These are phyloP conservation scores for Oxyria digyna DNA, from an alignment of 148 eudicot genomes.

Conservation along the genomic window DNA sequence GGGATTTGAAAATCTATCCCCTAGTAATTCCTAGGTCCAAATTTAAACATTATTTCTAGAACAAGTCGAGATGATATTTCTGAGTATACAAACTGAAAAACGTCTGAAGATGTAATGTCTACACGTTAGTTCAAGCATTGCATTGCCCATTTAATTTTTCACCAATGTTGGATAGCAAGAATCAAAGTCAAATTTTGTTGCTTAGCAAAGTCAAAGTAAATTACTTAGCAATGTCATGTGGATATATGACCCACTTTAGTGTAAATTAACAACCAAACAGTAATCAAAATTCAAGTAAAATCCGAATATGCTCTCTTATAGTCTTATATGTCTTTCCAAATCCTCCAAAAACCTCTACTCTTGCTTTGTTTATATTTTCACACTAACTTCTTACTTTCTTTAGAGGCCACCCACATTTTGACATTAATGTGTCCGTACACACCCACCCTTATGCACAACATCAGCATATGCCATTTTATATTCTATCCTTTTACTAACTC, in stretches of 20 bases:
- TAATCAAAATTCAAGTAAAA: not conserved
- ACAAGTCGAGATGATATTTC: too few relatives aligned
- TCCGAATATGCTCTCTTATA: not conserved
- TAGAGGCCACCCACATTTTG: not conserved
- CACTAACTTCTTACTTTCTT: too few relatives aligned
- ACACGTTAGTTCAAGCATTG: too few relatives aligned
- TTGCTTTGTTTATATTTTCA: not conserved
- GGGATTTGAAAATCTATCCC: too few relatives aligned
- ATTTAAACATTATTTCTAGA: too few relatives aligned
- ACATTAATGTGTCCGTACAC: not conserved
- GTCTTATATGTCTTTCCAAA: not conserved
- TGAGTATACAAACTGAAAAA: too few relatives aligned
- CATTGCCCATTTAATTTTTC: not conserved
- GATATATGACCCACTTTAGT: not conserved
- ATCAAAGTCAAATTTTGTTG: too few relatives aligned
- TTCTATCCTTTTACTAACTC: not conserved
- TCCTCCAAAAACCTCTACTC: not conserved
- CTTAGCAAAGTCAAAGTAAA: not conserved
- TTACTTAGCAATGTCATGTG: not conserved
- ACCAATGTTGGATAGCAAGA: not conserved
- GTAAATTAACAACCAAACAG: not conserved
- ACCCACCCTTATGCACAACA: not conserved
- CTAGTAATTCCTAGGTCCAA: too few relatives aligned
- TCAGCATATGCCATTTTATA: not conserved
- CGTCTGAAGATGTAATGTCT: too few relatives aligned